Evolutionary conservation across 2,329 filamentous ascomycete genomes (phyloP).

Genomic region (Trichoderma asperellum): DNA sequence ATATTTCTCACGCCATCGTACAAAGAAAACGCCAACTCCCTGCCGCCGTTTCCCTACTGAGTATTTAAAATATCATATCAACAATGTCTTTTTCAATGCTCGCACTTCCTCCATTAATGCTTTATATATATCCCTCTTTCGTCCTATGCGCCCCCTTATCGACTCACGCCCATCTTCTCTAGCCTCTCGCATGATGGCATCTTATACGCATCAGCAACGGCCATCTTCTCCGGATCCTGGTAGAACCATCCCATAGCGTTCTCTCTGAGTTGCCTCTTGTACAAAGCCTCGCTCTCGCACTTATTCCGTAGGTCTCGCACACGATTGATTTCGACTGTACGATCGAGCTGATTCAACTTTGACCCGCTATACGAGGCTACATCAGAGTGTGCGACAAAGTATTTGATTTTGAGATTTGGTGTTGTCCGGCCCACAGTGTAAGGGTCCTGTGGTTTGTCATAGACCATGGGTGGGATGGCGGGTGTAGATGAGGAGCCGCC

Average conservation of each 20-base stretch:
- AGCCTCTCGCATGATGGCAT: slow-evolving; percentile 59
- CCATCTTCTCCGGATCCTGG: slow-evolving; percentile 78
- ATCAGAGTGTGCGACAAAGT: slow-evolving; percentile 82
- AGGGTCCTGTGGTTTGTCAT: slow-evolving; percentile 71
- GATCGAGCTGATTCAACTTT: slow-evolving; percentile 76
- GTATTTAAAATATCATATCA: slow-evolving; percentile 25
- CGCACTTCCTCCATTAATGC: not conserved
- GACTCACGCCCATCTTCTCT: slow-evolving; percentile 44
- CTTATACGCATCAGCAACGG: slow-evolving; percentile 61
- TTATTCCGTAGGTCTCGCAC: slow-evolving; percentile 67
- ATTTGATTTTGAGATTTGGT: slow-evolving; percentile 72
- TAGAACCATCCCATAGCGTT: slow-evolving; percentile 88
- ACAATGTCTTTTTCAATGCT: slow-evolving; percentile 23
- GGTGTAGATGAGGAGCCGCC: slow-evolving; percentile 43
- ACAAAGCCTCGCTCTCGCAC: slow-evolving; percentile 74
- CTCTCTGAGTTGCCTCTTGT: slow-evolving; percentile 69
- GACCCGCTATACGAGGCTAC: slow-evolving; percentile 69
- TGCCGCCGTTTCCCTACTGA: slow-evolving; percentile 16
- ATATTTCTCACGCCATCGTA: slow-evolving; percentile 24
- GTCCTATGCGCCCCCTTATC: slow-evolving; percentile 30
- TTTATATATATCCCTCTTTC: not conserved
- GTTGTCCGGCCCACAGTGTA: slow-evolving; percentile 76
- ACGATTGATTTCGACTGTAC: slow-evolving; percentile 73
- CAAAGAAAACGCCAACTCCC: slow-evolving; percentile 28
- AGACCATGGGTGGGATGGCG: slow-evolving; percentile 72